A percentile compares a stretch with the other conserved stretches of the same genome.
phyloP scores from a whole-genome alignment of 2,329 filamentous ascomycete genomes.

The Didymellaceae sp. region DNA sequence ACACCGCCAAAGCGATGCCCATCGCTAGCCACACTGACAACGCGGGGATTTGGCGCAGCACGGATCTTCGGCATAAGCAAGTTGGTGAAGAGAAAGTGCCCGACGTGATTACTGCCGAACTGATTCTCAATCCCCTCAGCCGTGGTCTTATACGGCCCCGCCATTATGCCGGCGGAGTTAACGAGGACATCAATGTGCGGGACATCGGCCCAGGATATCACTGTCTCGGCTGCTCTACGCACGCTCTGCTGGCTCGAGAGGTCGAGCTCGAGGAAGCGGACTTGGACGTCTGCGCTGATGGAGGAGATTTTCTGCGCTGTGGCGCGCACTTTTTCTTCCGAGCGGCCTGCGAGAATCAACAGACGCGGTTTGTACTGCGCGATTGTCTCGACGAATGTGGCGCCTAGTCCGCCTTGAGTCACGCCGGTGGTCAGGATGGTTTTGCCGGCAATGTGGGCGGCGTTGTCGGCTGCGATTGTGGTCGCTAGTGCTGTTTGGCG shows the following conservation, averaged over 20 bases:
- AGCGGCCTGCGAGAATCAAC: constrained; percentile 52
- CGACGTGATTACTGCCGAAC: constrained; percentile 58
- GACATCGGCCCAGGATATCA: constrained; percentile 35
- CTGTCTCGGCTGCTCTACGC: constrained; percentile 43
- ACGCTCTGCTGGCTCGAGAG: constrained; percentile 46
- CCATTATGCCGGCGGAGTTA: constrained; percentile 51
- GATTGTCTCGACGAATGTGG: constrained; percentile 35
- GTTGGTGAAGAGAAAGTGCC: constrained; percentile 56
- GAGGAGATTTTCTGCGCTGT: constrained; percentile 47
- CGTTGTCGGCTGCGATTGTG: constrained; percentile 50
- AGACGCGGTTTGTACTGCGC: constrained; percentile 37
- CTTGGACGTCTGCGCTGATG: constrained; percentile 43
- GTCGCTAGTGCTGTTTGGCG: constrained; percentile 31
- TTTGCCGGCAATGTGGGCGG: constrained; percentile 54
- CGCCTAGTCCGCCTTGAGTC: constrained; percentile 37
- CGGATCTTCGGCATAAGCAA: constrained; percentile 54
- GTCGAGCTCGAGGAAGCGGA: constrained; percentile 43
- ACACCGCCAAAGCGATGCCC: constrained; percentile 50
- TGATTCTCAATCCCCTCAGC: constrained; percentile 49
- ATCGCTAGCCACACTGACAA: constrained; percentile 53
- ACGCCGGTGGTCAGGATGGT: constrained; percentile 48
- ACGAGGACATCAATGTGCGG: constrained; percentile 52
- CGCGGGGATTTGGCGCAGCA: constrained; percentile 38
- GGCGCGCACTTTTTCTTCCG: constrained; percentile 48
- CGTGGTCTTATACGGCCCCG: constrained; percentile 32